phyloP scores from a whole-genome alignment of 2,329 filamentous ascomycete species.

The Cryphonectria radicalis region DNA sequence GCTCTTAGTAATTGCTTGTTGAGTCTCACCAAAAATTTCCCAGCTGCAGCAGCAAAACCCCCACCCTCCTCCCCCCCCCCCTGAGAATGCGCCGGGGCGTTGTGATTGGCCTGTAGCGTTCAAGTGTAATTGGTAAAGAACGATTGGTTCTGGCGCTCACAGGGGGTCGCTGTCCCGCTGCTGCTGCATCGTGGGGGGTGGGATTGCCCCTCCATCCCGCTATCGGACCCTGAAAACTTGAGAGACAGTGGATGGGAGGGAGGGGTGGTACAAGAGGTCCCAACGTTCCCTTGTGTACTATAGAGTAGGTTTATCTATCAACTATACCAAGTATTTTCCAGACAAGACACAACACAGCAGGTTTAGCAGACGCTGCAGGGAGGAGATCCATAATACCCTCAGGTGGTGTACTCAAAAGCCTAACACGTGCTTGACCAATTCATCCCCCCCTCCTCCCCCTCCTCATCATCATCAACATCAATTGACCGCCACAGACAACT shows the following conservation, averaged over 20 bases:
- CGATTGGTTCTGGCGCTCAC: constrained; percentile 10
- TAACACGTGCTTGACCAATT: not conserved
- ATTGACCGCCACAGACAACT: not conserved
- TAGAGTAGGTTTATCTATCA: not conserved
- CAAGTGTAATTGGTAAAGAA: constrained; percentile 1
- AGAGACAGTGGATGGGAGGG: too few relatives aligned
- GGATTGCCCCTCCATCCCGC: constrained; percentile 26
- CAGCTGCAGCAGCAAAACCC: not conserved
- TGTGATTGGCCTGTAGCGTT: constrained; percentile 7
- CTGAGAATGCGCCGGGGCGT: too few relatives aligned
- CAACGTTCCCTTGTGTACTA: not conserved
- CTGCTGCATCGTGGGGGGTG: constrained; percentile 13
- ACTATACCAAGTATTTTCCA: not conserved
- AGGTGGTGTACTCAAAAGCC: not conserved
- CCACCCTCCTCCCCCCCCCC: not conserved
- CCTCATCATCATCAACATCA: not conserved
- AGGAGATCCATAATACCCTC: not conserved
- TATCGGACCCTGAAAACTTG: constrained; percentile 18
- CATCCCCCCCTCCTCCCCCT: too few relatives aligned
- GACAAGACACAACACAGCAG: not conserved
- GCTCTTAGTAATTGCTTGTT: not conserved
- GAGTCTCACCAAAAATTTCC: not conserved
- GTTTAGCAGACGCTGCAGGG: not conserved
- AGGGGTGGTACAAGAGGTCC: not conserved
- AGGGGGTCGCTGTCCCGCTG: not conserved